A percentile compares a stretch with the other conserved stretches of the same genome.
phyloP scores from a whole-genome alignment of 2,329 filamentous ascomycete genomes.

The Plenodomus tracheiphilus region DNA sequence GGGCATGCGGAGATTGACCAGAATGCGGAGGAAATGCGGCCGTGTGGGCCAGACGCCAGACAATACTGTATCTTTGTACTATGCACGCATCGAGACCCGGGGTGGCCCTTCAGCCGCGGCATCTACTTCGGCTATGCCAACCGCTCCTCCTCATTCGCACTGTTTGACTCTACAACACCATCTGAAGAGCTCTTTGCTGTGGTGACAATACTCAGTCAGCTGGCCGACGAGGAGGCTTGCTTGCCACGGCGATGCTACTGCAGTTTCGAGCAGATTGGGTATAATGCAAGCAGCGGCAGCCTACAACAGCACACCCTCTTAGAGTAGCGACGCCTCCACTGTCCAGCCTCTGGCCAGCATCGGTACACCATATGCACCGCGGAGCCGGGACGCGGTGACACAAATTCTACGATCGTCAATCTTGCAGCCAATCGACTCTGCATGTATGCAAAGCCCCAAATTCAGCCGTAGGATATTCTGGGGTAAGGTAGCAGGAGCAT shows the following conservation, averaged over 20 bases:
- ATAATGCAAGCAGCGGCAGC: conserved; percentile 12
- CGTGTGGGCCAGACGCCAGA: conserved; percentile 6
- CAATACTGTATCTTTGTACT: neutral
- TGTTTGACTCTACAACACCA: neutral
- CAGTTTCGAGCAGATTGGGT: conserved; percentile 7
- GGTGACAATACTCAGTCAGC: conserved; percentile 4
- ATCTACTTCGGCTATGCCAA: conserved; percentile 1
- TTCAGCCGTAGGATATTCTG: neutral
- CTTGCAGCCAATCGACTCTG: conserved; percentile 14
- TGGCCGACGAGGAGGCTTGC: neutral
- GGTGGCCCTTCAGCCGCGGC: too few relatives aligned
- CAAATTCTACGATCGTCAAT: conserved; percentile 16
- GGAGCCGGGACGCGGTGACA: conserved; percentile 19
- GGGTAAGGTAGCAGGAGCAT: neutral
- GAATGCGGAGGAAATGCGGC: conserved; percentile 9
- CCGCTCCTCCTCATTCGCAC: neutral
- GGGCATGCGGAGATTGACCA: conserved; percentile 5
- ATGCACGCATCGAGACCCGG: neutral
- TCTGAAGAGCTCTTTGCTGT: neutral
- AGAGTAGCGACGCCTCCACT: too few relatives aligned
- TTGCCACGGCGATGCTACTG: conserved; percentile 10
- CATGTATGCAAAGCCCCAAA: too few relatives aligned
- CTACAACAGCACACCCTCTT: conserved; percentile 20
- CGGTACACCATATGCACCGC: conserved; percentile 22
- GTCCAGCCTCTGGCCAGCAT: conserved; percentile 8